A percentile compares a stretch with the other conserved stretches of the same genome.
These are phyloP conservation scores for Zizania latifolia DNA, from an alignment of 176 grass and related monocot genomes.

Conservation along the genomic window DNA sequence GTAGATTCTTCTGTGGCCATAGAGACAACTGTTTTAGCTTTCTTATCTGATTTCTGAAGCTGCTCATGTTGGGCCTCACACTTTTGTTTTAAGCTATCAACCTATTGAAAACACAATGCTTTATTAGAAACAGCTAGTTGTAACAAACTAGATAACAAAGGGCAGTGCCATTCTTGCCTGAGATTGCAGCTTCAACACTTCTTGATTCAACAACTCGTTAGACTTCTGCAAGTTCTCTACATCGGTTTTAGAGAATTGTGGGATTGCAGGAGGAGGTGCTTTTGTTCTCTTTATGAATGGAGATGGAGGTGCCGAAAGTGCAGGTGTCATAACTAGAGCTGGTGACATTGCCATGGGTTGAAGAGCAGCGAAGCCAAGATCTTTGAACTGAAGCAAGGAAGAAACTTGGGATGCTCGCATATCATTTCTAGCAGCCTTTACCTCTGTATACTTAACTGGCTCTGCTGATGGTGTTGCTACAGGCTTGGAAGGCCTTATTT, in stretches of 20 bases:
- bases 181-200: slow-evolving; percentile 51
- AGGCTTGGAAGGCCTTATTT: slow-evolving; percentile 47
- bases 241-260: slow-evolving; percentile 34
- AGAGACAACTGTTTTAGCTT: slow-evolving; percentile 23
- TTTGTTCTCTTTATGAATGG: slow-evolving; percentile 53
- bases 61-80: slow-evolving; percentile 48
- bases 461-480: slow-evolving; percentile 31
- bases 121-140: not conserved
- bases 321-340: slow-evolving; percentile 15
- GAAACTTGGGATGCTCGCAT: slow-evolving; percentile 54
- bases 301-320: slow-evolving; percentile 34
- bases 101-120: slow-evolving; percentile 29
- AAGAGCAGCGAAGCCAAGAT: slow-evolving; percentile 47
- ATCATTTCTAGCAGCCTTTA: slow-evolving; percentile 47
- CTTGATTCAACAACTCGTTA: slow-evolving; percentile 59
- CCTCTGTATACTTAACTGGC: slow-evolving; percentile 39
- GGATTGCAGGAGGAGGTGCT: slow-evolving; percentile 32
- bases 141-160: slow-evolving; percentile 10
- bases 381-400: slow-evolving; percentile 42
- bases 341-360: slow-evolving; percentile 65
- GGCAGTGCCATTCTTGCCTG: slow-evolving; percentile 30
- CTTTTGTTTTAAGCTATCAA: slow-evolving; percentile 48
- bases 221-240: slow-evolving; percentile 47
- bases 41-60: slow-evolving; percentile 46
- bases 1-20: slow-evolving; percentile 46